These are phyloP conservation scores for Plasmodium adleri DNA, from an alignment of 169 alveolate genomes.

Conservation along the genomic window DNA sequence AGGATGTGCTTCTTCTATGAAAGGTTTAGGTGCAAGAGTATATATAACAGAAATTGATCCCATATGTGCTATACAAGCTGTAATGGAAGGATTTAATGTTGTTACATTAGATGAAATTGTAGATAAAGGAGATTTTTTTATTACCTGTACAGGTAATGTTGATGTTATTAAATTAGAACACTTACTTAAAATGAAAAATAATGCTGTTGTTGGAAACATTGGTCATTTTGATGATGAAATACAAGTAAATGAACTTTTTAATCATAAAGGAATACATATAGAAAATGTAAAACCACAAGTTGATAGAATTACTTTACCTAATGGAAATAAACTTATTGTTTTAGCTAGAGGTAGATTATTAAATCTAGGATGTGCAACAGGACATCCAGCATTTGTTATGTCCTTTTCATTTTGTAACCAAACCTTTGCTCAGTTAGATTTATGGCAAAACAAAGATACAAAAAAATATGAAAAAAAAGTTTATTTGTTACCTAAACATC, in stretches of 20 bases:
- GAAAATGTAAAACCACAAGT: conserved; percentile 95
- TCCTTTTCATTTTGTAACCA: conserved; percentile 98
- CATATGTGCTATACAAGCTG: conserved; percentile 98
- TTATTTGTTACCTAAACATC: conserved; percentile 94
- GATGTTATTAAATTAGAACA: conserved; percentile 95
- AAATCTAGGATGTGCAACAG: conserved; percentile 99
- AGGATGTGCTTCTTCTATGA: conserved; percentile 98
- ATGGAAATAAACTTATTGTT: conserved; percentile 94
- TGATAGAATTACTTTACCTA: conserved; percentile 93
- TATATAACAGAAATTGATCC: conserved; percentile 98
- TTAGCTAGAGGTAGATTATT: conserved; percentile 97
- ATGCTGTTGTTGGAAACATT: conserved; percentile 96
- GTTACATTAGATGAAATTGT: conserved; percentile 92
- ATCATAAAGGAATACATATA: conserved; percentile 91
- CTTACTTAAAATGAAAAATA: conserved; percentile 97
- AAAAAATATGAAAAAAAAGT: conserved; percentile 86
- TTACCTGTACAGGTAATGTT: conserved; percentile 97
- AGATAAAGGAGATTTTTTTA: conserved; percentile 95
- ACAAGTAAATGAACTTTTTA: conserved; percentile 93
- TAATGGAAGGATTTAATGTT: conserved; percentile 98
- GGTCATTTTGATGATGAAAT: conserved; percentile 99
- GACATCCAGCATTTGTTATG: conserved; percentile 99
- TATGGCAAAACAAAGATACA: conserved; percentile 83
- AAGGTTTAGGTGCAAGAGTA: conserved; percentile 98
- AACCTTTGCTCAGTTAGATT: conserved; percentile 86